Percentiles rank a stretch among this genome's conserved stretches.
Evolutionary conservation across 169 alveolate genomes (phyloP).

Genomic region (Plasmodium falciparum): DNA sequence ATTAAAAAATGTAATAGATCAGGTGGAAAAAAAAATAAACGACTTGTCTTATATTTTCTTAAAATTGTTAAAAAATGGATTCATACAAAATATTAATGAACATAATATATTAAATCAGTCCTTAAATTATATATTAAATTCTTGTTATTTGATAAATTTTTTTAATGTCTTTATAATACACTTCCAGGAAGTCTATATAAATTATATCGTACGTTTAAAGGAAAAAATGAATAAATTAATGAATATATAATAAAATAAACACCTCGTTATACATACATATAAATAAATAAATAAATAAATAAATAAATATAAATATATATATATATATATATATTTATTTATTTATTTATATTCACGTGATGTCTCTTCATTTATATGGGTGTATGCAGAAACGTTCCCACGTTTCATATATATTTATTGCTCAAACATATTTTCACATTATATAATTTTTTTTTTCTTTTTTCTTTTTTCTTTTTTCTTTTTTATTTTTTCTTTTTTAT

Average conservation of each 20-base stretch:
- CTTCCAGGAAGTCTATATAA: constrained; percentile 45
- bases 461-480: background rate
- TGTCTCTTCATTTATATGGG: no score
- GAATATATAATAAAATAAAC: constrained; percentile 1
- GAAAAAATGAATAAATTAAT: background rate
- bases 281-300: no score
- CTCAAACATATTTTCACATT: no score
- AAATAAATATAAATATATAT: no score
- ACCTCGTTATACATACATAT: background rate
- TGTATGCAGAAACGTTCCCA: no score
- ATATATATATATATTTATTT: no score
- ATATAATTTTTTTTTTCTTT: background rate
- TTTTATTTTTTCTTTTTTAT: background rate
- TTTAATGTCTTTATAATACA: constrained; percentile 36
- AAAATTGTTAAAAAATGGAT: constrained; percentile 15
- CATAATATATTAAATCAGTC: constrained; percentile 34
- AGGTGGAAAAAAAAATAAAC: constrained; percentile 4
- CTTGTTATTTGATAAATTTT: constrained; percentile 38
- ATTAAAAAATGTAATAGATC: constrained; percentile 6
- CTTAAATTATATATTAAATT: constrained; percentile 16
- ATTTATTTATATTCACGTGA: no score
- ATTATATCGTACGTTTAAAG: constrained; percentile 14
- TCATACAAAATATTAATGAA: constrained; percentile 13
- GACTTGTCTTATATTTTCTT: constrained; percentile 35
- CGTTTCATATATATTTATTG: no score